Percentiles rank a stretch among this genome's conserved stretches.
phyloP scores from a whole-genome alignment of 192 early-diverging fungal species.

The Backusella parvicylindrica region DNA sequence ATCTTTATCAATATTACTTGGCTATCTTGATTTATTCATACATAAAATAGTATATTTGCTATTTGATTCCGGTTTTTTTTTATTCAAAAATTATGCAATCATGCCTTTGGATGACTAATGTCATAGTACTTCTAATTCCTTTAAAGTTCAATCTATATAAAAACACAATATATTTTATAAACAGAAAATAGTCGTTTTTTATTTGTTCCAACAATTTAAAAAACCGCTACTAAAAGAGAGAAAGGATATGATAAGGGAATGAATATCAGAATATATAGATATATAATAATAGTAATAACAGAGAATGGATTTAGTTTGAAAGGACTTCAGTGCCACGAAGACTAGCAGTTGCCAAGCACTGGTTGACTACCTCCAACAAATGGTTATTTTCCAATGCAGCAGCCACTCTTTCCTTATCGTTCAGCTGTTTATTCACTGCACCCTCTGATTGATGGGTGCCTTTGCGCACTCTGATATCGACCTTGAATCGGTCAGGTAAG shows the following conservation, averaged over 20 bases:
- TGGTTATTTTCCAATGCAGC: conserved; percentile 96
- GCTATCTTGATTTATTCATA: no score
- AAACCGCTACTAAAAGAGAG: not conserved
- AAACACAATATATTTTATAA: no score
- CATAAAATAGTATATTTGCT: no score
- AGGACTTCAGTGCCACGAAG: conserved; percentile 18
- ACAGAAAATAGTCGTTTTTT: no score
- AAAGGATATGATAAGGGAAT: not conserved
- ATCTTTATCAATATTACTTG: no score
- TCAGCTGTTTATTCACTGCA: conserved; percentile 97
- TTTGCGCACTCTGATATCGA: conserved; percentile 85
- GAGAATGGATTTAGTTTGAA: conserved; percentile 8
- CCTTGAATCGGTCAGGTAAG: conserved; percentile 89
- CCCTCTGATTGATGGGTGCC: conserved; percentile 96
- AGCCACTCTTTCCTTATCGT: conserved; percentile 98
- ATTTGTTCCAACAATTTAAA: not conserved
- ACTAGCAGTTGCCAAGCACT: conserved; percentile 68
- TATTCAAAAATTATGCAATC: no score
- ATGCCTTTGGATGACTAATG: no score
- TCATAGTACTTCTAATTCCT: no score
- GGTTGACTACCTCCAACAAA: conserved; percentile 93
- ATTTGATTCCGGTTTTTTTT: no score
- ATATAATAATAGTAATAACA: not conserved
- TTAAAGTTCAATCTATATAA: no score
- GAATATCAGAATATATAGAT: no score